Percentiles rank a stretch among this genome's conserved stretches.
Evolutionary conservation across 495 filamentous ascomycete genomes (phyloP).

Genomic region (Lentithecium fluviatile): DNA sequence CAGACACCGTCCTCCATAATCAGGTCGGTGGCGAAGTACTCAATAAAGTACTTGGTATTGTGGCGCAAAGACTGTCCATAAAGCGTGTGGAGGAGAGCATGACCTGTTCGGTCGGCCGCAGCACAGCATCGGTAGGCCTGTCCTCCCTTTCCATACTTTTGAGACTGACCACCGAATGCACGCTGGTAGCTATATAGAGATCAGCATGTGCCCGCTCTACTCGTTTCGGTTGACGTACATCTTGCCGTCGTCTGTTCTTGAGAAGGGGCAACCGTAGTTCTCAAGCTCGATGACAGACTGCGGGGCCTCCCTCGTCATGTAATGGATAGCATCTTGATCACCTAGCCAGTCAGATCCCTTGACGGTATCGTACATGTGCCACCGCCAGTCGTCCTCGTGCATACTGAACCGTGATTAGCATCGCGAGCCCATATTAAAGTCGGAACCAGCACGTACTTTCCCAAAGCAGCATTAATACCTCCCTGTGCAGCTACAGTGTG

Average conservation of each 20-base stretch:
- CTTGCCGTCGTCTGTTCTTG: conserved; percentile 91
- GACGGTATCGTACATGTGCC: conserved; percentile 99
- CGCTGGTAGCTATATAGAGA: conserved; percentile 68
- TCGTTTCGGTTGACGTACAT: conserved; percentile 55
- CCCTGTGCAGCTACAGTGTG: conserved; percentile 95
- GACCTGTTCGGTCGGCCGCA: conserved; percentile 91
- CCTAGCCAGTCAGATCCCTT: conserved; percentile 98
- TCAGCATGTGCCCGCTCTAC: conserved; percentile 37
- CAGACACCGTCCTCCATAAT: conserved; percentile 96
- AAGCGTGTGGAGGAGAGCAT: conserved; percentile 93
- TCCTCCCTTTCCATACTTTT: conserved; percentile 91
- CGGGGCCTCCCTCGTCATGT: conserved; percentile 96
- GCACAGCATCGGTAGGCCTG: conserved; percentile 96
- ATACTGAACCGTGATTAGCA: conserved; percentile 49
- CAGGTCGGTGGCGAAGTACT: conserved; percentile 94
- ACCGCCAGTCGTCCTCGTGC: conserved; percentile 94
- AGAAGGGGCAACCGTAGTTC: conserved; percentile 97
- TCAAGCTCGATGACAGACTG: conserved; percentile 90
- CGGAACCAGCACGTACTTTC: conserved; percentile 60
- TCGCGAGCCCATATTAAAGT: neutral
- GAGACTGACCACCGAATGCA: conserved; percentile 95
- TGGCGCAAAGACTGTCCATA: conserved; percentile 96
- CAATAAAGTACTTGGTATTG: conserved; percentile 99
- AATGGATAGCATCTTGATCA: conserved; percentile 98
- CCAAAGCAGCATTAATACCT: conserved; percentile 93